phyloP scores from a whole-genome alignment of 2,329 filamentous ascomycete genomes.

The Penicillium rolfsii region DNA sequence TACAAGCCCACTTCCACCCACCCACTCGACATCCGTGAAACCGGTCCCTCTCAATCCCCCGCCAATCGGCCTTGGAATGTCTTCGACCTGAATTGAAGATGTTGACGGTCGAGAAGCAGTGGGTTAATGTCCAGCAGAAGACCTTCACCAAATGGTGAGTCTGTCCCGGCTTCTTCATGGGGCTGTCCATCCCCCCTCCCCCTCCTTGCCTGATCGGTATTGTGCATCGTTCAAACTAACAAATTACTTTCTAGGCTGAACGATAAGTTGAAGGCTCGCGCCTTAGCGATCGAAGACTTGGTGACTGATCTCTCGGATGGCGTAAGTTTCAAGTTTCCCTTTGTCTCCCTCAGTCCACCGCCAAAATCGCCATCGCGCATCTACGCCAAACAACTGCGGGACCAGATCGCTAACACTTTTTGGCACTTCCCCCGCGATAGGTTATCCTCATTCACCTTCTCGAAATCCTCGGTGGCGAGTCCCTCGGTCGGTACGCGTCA shows the following conservation, averaged over 20 bases:
- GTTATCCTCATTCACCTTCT: conserved; percentile 95
- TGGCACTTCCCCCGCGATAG: conserved; percentile 52
- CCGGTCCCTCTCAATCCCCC: conserved; percentile 13
- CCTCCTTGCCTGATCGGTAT: background rate
- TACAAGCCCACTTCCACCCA: conserved; percentile 8
- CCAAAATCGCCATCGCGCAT: background rate
- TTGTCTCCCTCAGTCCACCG: background rate
- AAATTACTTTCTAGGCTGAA: conserved; percentile 70
- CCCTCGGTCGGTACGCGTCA: conserved; percentile 92
- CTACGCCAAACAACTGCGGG: background rate
- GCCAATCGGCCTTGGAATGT: conserved; percentile 38
- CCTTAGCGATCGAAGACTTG: conserved; percentile 81
- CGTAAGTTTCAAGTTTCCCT: conserved; percentile 65
- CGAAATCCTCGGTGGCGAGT: conserved; percentile 92
- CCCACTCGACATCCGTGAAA: conserved; percentile 8
- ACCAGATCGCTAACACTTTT: background rate
- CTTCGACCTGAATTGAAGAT: conserved; percentile 37
- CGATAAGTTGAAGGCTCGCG: conserved; percentile 81
- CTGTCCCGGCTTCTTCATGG: background rate
- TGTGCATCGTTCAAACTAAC: background rate
- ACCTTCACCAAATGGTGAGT: conserved; percentile 95
- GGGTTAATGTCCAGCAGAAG: conserved; percentile 88
- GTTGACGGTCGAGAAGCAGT: conserved; percentile 62
- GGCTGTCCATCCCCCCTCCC: conserved; percentile 1
- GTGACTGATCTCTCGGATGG: conserved; percentile 91